These are phyloP conservation scores for Castanospermum australe DNA, from an alignment of 306 rosid genomes.

Conservation along the genomic window DNA sequence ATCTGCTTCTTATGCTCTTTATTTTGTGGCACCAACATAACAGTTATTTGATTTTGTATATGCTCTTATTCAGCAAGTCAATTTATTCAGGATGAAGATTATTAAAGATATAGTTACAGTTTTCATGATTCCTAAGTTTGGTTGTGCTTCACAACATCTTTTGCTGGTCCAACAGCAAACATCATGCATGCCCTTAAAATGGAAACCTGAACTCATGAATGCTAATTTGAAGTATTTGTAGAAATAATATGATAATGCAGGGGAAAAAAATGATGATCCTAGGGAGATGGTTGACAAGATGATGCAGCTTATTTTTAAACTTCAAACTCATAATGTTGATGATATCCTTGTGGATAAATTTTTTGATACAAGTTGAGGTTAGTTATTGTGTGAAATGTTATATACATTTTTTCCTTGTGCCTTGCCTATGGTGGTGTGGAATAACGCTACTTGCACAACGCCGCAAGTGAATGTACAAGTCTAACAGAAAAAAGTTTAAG, in stretches of 20 bases:
- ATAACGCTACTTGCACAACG: neutral
- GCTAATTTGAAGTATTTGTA: too few species aligned
- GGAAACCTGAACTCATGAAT: constrained; percentile 8
- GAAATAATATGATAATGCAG: too few species aligned
- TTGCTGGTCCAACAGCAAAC: neutral
- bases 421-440: neutral
- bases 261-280: too few species aligned
- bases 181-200: constrained; percentile 2
- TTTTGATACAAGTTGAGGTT: neutral
- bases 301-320: neutral
- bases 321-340: neutral
- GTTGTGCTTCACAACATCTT: neutral
- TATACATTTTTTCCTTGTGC: neutral
- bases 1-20: neutral
- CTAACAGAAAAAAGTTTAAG: neutral
- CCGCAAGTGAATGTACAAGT: neutral
- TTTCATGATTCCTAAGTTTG: constrained; percentile 11
- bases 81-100: neutral
- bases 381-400: neutral
- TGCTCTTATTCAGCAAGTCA: neutral
- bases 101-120: neutral
- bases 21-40: neutral
- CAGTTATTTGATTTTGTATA: constrained; percentile 1
- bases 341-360: too few species aligned
- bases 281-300: neutral